Evolutionary conservation across 1,284 basidiomycete species (phyloP).

Genomic region (Phaffia rhodozyma): DNA sequence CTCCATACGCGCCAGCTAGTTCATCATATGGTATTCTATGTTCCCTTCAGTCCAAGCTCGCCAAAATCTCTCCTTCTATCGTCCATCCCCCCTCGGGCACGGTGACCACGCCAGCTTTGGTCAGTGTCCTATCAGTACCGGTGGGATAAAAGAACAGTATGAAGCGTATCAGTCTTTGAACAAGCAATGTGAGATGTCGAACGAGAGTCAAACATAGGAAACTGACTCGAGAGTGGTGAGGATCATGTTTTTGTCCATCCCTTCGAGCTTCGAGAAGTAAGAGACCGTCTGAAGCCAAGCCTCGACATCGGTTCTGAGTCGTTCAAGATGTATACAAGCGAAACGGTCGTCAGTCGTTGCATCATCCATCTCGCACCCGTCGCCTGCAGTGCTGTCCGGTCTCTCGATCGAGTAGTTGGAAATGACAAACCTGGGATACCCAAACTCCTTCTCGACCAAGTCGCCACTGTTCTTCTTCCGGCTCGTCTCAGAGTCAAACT

Average conservation of each 20-base stretch:
- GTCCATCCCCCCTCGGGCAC: slow-evolving; percentile 48
- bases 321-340: slow-evolving; percentile 7
- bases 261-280: slow-evolving; percentile 55
- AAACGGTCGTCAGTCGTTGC: slow-evolving; percentile 39
- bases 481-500: slow-evolving; percentile 53
- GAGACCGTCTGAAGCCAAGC: slow-evolving; percentile 70
- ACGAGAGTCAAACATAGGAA: too few relatives aligned
- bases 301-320: slow-evolving; percentile 35
- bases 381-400: too few relatives aligned
- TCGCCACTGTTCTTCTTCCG: slow-evolving; percentile 45
- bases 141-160: slow-evolving; percentile 2
- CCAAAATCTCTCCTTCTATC: slow-evolving; percentile 26
- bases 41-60: slow-evolving; percentile 1
- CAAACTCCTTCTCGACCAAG: slow-evolving; percentile 54
- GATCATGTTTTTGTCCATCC: slow-evolving; percentile 53
- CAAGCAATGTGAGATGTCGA: background rate
- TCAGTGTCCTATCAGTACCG: slow-evolving; percentile 44
- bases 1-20: too few relatives aligned
- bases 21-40: too few relatives aligned
- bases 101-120: slow-evolving; percentile 61
- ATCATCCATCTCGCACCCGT: slow-evolving; percentile 42
- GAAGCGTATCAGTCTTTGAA: slow-evolving; percentile 5
- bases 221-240: slow-evolving; percentile 55
- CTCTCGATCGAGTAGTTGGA: too few relatives aligned
- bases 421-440: slow-evolving; percentile 47